Evolutionary conservation across 257 asterid species (phyloP).

Genomic region (Nyctanthes arbortristis): DNA sequence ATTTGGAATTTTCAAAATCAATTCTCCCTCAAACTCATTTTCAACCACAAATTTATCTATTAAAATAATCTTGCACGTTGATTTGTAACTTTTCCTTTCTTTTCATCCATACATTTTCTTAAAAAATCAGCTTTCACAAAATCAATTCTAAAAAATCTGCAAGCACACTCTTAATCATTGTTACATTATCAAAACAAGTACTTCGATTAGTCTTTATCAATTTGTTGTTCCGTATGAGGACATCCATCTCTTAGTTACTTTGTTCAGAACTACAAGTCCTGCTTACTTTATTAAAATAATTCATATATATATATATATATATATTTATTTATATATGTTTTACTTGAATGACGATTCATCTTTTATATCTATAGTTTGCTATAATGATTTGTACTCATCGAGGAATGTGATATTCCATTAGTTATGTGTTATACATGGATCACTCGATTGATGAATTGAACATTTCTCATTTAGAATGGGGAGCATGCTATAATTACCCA

Average conservation of each 20-base stretch:
- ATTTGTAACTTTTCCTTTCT: too few species aligned
- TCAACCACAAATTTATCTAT: too few species aligned
- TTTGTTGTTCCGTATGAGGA: background rate
- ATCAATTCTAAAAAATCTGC: too few species aligned
- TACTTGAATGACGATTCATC: background rate
- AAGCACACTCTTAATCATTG: background rate
- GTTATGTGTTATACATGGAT: background rate
- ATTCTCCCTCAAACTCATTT: too few species aligned
- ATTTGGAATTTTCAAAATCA: too few species aligned
- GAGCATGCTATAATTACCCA: slow-evolving; percentile 13
- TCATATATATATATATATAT: background rate
- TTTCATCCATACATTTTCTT: too few species aligned
- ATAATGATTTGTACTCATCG: slow-evolving; percentile 3
- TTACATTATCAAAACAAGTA: background rate
- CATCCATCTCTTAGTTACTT: background rate
- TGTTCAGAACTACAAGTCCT: background rate
- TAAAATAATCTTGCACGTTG: too few species aligned
- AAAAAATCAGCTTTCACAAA: too few species aligned
- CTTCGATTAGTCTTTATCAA: background rate
- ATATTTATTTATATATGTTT: background rate
- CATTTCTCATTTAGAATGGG: slow-evolving; percentile 5
- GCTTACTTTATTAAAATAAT: background rate
- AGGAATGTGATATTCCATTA: slow-evolving; percentile 2
- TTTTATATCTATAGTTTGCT: background rate
- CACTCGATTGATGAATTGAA: background rate